Conservation (phyloP, 129 eudicot species). For the Calendula officinalis region DNA sequence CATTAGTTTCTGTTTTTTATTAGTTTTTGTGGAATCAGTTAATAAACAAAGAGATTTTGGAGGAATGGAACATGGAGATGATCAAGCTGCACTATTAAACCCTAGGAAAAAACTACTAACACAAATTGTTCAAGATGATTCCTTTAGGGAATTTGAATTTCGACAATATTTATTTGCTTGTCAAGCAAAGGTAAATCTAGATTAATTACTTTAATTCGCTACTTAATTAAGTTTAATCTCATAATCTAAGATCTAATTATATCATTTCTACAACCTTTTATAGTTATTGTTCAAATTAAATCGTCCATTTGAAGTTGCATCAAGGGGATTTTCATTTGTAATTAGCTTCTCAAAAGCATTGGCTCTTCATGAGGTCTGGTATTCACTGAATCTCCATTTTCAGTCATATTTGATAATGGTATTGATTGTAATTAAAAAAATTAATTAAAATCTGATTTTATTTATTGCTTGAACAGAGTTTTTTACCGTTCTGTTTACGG, state of each 20-base stretch:
- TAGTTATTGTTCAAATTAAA: conserved; percentile 88
- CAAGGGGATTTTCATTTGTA: conserved; percentile 83
- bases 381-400: conserved; percentile 27
- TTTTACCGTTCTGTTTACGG: conserved; percentile 84
- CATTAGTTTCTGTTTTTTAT: conserved; percentile 3
- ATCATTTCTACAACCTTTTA: conserved; percentile 24
- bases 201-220: conserved; percentile 13
- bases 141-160: conserved; percentile 96
- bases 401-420: conserved; percentile 25
- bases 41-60: conserved; percentile 86
- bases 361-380: conserved; percentile 77
- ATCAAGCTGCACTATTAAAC: conserved; percentile 76
- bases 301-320: conserved; percentile 94
- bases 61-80: conserved; percentile 88
- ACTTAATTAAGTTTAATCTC: not conserved
- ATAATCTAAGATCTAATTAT: not conserved
- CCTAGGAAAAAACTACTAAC: conserved; percentile 71
- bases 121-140: conserved; percentile 93
- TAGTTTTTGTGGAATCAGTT: conserved; percentile 34
- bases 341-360: conserved; percentile 87
- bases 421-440: conserved; percentile 10
- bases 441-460: conserved; percentile 6
- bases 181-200: conserved; percentile 78
- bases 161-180: conserved; percentile 95
- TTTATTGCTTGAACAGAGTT: conserved; percentile 47